Conservation (phyloP, 805 yeast genomes). For the Candida cerambycidarum region DNA sequence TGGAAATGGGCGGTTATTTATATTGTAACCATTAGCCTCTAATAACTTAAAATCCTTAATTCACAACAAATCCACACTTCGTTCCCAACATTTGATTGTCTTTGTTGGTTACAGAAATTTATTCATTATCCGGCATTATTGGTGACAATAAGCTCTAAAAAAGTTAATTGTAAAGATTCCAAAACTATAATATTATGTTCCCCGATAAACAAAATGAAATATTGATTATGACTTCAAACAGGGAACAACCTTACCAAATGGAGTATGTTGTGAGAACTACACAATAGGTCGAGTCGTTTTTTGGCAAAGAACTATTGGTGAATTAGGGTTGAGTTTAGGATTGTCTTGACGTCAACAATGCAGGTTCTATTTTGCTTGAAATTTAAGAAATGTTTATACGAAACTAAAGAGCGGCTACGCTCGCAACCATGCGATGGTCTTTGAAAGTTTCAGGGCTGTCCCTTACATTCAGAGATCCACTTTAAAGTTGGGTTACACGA, state of each 20-base stretch:
- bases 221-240: not conserved
- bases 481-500: no score
- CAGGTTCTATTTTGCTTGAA: slow-evolving; percentile 1
- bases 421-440: not conserved
- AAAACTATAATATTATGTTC: not conserved
- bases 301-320: not conserved
- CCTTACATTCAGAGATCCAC: no score
- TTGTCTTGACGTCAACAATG: not conserved
- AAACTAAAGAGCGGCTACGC: no score
- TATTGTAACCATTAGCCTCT: not conserved
- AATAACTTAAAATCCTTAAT: no score
- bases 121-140: not conserved
- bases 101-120: not conserved
- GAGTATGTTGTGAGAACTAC: not conserved
- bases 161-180: not conserved
- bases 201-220: not conserved
- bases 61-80: not conserved
- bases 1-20: not conserved
- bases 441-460: not conserved
- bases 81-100: not conserved
- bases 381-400: slow-evolving; percentile 2
- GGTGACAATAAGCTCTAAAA: not conserved
- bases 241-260: slow-evolving; percentile 1
- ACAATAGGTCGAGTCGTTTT: not conserved
- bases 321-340: not conserved